phyloP scores from a whole-genome alignment of 2,329 filamentous ascomycete species.

The Aspergillus flavus region DNA sequence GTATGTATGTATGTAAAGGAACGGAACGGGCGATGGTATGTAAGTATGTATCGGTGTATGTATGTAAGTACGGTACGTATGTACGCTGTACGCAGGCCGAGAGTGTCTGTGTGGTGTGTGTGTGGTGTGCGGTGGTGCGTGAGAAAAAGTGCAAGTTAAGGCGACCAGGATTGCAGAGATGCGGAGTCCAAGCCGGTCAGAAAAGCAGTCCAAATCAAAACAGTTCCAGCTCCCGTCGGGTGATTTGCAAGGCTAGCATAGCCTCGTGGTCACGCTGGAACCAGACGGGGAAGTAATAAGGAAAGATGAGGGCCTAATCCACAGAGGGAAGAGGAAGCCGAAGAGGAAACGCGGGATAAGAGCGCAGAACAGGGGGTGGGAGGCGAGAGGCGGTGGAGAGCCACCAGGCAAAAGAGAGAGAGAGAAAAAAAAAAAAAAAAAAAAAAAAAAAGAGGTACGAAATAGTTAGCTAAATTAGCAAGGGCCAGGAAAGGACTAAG shows the following conservation, averaged over 20 bases:
- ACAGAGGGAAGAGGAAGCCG: conserved; percentile 16
- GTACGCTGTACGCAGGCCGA: conserved; percentile 6
- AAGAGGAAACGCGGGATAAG: conserved; percentile 19
- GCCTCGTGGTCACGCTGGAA: conserved; percentile 31
- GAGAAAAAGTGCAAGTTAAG: conserved; percentile 18
- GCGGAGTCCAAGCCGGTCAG: conserved; percentile 27
- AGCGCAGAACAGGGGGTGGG: conserved; percentile 14
- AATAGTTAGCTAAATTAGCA: conserved; percentile 18
- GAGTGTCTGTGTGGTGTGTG: conserved; percentile 6
- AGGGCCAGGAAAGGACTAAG: conserved; percentile 23
- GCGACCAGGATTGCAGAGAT: conserved; percentile 27
- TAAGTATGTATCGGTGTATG: conserved; percentile 15
- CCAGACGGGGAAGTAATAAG: conserved; percentile 17
- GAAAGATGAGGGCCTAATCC: conserved; percentile 18
- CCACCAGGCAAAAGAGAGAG: conserved; percentile 7
- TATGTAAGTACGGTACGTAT: conserved; percentile 13
- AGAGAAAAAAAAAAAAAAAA: conserved; percentile 8
- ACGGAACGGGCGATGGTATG: conserved; percentile 10
- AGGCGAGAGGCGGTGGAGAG: conserved; percentile 17
- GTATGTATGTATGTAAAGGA: conserved; percentile 16
- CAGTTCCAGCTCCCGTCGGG: conserved; percentile 31
- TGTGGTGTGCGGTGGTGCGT: not conserved
- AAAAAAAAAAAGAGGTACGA: conserved; percentile 17
- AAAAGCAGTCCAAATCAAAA: conserved; percentile 28
- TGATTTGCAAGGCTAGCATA: conserved; percentile 38